Conservation (phyloP, 1,139 yeast genomes). For the Suhomyces yuchorum region DNA sequence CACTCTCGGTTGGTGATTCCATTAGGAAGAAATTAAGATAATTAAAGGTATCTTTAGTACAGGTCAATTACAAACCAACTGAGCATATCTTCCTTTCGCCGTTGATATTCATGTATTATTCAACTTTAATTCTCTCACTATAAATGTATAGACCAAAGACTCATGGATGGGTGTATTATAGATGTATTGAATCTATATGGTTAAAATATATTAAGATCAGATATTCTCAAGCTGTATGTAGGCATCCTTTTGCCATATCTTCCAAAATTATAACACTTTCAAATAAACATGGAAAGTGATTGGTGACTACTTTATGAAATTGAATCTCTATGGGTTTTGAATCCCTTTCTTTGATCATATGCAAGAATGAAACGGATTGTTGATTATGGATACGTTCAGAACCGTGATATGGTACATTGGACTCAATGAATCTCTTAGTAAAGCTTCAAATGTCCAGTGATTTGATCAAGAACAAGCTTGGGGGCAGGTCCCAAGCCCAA, state of each 20-base stretch:
- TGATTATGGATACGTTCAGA: no score
- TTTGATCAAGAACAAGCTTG: slow-evolving; percentile 72
- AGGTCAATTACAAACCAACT: neutral
- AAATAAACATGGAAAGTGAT: no score
- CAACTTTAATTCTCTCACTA: slow-evolving; percentile 8
- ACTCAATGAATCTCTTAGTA: no score
- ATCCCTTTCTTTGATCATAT: no score
- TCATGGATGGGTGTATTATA: neutral
- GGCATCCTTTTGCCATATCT: no score
- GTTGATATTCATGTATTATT: slow-evolving; percentile 5
- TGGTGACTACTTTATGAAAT: no score
- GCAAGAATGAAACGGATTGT: no score
- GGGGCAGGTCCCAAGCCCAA: slow-evolving; percentile 98
- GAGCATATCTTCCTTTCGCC: neutral
- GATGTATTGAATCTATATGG: neutral
- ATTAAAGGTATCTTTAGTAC: neutral
- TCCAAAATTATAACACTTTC: no score
- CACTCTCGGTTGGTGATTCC: slow-evolving; percentile 33
- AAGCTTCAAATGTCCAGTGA: slow-evolving; percentile 76
- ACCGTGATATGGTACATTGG: no score
- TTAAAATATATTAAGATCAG: neutral
- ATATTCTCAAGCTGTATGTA: neutral
- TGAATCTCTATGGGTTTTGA: no score
- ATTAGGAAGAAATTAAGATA: slow-evolving; percentile 14
- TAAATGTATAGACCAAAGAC: slow-evolving; percentile 5